phyloP scores from a whole-genome alignment of 208 protist species.

The Trypanosomatidae sp. region DNA sequence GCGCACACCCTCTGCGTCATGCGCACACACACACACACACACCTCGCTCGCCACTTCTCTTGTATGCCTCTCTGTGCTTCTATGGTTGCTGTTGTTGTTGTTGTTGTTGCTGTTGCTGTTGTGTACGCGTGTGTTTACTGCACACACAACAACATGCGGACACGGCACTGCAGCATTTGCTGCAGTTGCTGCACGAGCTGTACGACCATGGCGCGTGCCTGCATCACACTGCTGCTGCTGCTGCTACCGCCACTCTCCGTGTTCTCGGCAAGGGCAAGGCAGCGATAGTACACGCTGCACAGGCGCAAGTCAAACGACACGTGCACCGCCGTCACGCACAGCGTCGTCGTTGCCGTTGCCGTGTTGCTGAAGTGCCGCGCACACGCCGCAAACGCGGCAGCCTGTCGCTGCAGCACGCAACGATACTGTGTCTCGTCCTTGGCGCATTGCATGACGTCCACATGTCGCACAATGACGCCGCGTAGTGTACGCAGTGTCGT shows the following conservation, averaged over 20 bases:
- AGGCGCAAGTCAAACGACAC: constrained; percentile 39
- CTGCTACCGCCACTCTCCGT: constrained; percentile 12
- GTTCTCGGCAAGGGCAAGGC: constrained; percentile 7
- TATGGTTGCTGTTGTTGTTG: constrained; percentile 1
- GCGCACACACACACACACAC: too few species aligned
- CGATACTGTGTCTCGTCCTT: constrained; percentile 15
- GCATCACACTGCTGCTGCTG: constrained; percentile 1
- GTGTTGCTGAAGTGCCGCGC: constrained; percentile 41
- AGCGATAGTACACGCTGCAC: constrained; percentile 40
- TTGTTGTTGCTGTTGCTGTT: neutral
- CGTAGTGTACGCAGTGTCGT: too few species aligned
- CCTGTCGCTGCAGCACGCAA: constrained; percentile 7
- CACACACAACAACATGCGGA: constrained; percentile 24
- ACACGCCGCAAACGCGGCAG: constrained; percentile 22
- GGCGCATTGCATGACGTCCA: constrained; percentile 7
- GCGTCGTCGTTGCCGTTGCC: constrained; percentile 39
- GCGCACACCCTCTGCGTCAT: too few species aligned
- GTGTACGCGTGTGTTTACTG: constrained; percentile 8
- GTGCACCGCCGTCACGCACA: constrained; percentile 41
- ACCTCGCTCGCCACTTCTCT: too few species aligned
- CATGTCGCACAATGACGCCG: constrained; percentile 28
- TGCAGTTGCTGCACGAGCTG: constrained; percentile 8
- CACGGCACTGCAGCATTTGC: constrained; percentile 28
- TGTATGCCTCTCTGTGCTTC: constrained; percentile 4
- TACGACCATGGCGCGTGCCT: neutral